Percentiles rank a stretch among this genome's conserved stretches.
These are phyloP conservation scores for Acanthamoeba rhysodes DNA, from an alignment of 208 protist species.

Conservation along the genomic window DNA sequence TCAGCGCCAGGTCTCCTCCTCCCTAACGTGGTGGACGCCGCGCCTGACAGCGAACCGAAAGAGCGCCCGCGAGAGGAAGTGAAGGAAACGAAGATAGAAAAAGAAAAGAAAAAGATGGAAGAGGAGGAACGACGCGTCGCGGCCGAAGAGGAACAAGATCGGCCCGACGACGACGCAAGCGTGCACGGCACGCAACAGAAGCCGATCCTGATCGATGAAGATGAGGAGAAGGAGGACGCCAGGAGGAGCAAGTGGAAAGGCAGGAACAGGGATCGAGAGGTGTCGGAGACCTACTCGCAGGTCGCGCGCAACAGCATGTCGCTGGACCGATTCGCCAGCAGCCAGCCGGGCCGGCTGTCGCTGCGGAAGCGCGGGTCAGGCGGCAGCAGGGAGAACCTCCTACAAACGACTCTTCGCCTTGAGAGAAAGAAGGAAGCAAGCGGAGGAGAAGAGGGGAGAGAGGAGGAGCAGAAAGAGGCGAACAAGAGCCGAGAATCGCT, in stretches of 20 bases:
- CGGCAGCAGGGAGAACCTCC: neutral
- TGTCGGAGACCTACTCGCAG: neutral
- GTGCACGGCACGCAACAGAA: neutral
- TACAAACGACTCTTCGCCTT: neutral
- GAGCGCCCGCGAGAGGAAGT: neutral
- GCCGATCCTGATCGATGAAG: conserved; percentile 33
- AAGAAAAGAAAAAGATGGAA: neutral
- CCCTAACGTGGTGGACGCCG: neutral
- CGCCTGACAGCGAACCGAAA: neutral
- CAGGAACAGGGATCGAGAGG: neutral
- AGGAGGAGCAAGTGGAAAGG: neutral
- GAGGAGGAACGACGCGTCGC: neutral
- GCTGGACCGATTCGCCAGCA: neutral
- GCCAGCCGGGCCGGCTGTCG: neutral
- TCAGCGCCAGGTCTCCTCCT: too few species aligned
- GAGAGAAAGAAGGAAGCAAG: neutral
- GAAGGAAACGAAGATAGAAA: neutral
- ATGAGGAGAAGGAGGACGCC: neutral
- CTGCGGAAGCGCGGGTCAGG: neutral
- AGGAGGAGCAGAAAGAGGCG: neutral
- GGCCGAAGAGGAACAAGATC: neutral
- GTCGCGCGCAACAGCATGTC: neutral
- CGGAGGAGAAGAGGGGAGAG: neutral
- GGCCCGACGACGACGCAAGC: neutral
- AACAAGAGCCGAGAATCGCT: neutral